These are phyloP conservation scores for Arxiozyma slooffiae DNA, from an alignment of 1,139 yeast genomes.

Conservation along the genomic window DNA sequence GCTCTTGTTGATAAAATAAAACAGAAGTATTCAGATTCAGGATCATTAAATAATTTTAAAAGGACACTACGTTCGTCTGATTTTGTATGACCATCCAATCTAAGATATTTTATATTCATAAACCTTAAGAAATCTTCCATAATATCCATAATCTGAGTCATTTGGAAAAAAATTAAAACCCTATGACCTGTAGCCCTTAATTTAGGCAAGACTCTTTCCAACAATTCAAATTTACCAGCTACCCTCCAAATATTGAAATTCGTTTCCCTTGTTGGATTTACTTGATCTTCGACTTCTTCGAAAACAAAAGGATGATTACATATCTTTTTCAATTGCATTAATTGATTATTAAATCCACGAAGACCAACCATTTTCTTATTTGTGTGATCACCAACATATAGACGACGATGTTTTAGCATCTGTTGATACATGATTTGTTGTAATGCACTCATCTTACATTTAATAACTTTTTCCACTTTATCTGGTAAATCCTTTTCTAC, in stretches of 20 bases:
- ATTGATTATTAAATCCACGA: constrained; percentile 80
- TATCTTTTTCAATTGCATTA: constrained; percentile 92
- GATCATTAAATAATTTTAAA: constrained; percentile 63
- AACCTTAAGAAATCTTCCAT: constrained; percentile 74
- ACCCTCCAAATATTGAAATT: constrained; percentile 61
- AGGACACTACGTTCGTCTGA: constrained; percentile 71
- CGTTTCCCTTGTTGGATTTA: constrained; percentile 65
- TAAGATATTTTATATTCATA: constrained; percentile 55
- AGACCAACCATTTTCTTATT: constrained; percentile 45
- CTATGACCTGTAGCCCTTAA: constrained; percentile 68
- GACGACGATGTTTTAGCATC: constrained; percentile 60
- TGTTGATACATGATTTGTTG: constrained; percentile 73
- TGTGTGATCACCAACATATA: constrained; percentile 48
- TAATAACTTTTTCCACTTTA: constrained; percentile 88
- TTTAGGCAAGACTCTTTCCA: constrained; percentile 67
- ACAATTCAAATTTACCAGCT: constrained; percentile 69
- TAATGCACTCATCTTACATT: constrained; percentile 85
- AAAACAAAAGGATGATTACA: constrained; percentile 97
- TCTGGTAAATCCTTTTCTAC: constrained; percentile 95
- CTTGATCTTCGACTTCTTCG: constrained; percentile 82
- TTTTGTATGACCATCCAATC: constrained; percentile 76
- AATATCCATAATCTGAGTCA: constrained; percentile 84
- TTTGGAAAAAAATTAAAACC: constrained; percentile 73
- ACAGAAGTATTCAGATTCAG: constrained; percentile 63
- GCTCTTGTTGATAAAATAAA: constrained; percentile 78